Conservation (phyloP, 257 asterid genomes). For the Salvia miltiorrhiza region DNA sequence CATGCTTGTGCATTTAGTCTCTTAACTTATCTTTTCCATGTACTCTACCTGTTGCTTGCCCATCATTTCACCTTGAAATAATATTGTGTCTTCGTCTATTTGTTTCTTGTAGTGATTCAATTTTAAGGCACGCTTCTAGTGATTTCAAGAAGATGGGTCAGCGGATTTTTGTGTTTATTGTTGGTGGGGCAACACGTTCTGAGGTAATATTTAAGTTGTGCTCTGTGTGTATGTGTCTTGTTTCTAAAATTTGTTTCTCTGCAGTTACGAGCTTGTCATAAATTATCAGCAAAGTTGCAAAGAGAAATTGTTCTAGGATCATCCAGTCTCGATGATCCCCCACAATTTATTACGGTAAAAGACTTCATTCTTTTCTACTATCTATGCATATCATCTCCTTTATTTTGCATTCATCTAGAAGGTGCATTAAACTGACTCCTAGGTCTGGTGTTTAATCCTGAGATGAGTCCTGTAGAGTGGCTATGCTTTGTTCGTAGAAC, state of each 20-base stretch:
- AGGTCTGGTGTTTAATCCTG: background rate
- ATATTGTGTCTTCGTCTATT: background rate
- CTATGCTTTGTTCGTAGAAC: conserved; percentile 4
- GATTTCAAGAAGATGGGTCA: conserved; percentile 95
- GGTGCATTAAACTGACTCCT: background rate
- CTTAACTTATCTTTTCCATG: background rate
- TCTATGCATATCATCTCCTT: conserved; percentile 8
- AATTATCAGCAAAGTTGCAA: conserved; percentile 72
- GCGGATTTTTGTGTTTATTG: conserved; percentile 94
- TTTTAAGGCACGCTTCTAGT: conserved; percentile 89
- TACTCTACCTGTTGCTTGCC: conserved; percentile 13
- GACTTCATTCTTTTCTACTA: conserved; percentile 20
- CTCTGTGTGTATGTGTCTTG: background rate
- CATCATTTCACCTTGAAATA: conserved; percentile 1
- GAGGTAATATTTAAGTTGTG: conserved; percentile 56
- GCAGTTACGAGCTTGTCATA: conserved; percentile 96
- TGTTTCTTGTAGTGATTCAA: conserved; percentile 68
- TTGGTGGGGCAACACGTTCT: conserved; percentile 98
- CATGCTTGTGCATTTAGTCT: background rate
- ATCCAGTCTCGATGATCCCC: conserved; percentile 96
- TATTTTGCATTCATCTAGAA: background rate
- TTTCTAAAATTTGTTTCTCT: conserved; percentile 13
- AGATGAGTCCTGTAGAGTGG: conserved; percentile 2
- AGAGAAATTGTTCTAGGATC: conserved; percentile 94
- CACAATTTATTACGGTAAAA: conserved; percentile 84